Percentiles rank a stretch among this genome's conserved stretches.
Conservation (phyloP, 768 basidiomycete species). For the Amanita thiersii region DNA sequence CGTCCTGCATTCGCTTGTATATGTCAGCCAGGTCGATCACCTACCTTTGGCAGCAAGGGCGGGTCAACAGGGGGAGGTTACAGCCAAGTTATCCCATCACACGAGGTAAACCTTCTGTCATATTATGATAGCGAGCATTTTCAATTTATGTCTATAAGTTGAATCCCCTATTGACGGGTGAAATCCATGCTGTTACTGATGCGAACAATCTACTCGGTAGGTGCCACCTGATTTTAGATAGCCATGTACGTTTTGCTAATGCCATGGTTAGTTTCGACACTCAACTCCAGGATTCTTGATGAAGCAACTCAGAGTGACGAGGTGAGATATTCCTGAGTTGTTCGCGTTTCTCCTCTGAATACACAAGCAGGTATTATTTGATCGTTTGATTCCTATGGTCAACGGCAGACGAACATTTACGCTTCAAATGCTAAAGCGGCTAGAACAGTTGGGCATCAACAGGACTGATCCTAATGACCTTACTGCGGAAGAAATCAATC, state of each 20-base stretch:
- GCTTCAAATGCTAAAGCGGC: conserved; percentile 91
- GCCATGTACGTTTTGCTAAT: conserved; percentile 7
- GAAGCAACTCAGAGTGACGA: conserved; percentile 95
- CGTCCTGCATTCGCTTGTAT: conserved; percentile 95
- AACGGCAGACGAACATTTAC: conserved; percentile 94
- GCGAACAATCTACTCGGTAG: conserved; percentile 92
- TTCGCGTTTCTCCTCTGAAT: not conserved
- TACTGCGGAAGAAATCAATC: conserved; percentile 84
- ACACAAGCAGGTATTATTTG: conserved; percentile 62
- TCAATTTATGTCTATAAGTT: conserved; percentile 65
- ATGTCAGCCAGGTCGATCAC: conserved; percentile 96
- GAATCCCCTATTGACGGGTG: conserved; percentile 92
- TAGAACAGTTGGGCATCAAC: conserved; percentile 90
- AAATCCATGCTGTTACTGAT: conserved; percentile 96
- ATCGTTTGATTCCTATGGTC: conserved; percentile 83
- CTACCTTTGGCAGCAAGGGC: conserved; percentile 98
- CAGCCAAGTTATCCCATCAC: conserved; percentile 99
- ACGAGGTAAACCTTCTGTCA: conserved; percentile 51
- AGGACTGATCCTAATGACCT: conserved; percentile 91
- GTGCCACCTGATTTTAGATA: conserved; percentile 10
- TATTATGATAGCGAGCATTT: not conserved
- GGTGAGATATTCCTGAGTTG: conserved; percentile 22
- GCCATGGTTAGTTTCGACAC: conserved; percentile 65
- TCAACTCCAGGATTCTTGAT: conserved; percentile 97
- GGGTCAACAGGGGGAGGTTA: conserved; percentile 98